Conservation (phyloP, 768 basidiomycete genomes). For the Lentinula boryana region DNA sequence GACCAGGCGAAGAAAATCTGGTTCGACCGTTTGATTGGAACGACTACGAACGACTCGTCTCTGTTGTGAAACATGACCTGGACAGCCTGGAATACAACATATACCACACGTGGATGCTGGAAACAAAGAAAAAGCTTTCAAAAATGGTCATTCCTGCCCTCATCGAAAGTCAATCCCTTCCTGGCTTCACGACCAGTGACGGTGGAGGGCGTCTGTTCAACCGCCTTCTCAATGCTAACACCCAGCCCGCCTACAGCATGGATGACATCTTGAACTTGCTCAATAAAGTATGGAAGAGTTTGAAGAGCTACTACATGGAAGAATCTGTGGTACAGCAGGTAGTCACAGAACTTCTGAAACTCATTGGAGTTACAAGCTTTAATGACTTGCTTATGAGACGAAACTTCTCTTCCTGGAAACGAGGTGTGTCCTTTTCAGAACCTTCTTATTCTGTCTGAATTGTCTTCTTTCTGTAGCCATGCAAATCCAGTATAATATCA, state of each 20-base stretch:
- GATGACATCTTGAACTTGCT: slow-evolving; percentile 95
- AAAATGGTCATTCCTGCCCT: slow-evolving; percentile 99
- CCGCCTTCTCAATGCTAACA: slow-evolving; percentile 81
- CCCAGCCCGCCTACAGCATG: slow-evolving; percentile 91
- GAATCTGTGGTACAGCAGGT: slow-evolving; percentile 95
- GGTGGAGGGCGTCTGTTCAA: slow-evolving; percentile 92
- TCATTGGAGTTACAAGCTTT: slow-evolving; percentile 95
- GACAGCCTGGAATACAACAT: slow-evolving; percentile 99
- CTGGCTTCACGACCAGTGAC: slow-evolving; percentile 95
- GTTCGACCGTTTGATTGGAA: slow-evolving; percentile 95
- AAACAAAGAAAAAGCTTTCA: slow-evolving; percentile 90
- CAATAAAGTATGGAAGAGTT: slow-evolving; percentile 96
- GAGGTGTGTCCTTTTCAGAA: slow-evolving; percentile 54
- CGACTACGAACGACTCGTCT: slow-evolving; percentile 92
- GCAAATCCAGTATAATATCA: slow-evolving; percentile 99
- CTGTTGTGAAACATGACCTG: slow-evolving; percentile 98
- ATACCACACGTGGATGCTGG: slow-evolving; percentile 99
- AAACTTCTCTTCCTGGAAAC: slow-evolving; percentile 99
- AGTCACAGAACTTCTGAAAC: slow-evolving; percentile 87
- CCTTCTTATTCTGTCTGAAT: background rate
- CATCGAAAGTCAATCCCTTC: slow-evolving; percentile 95
- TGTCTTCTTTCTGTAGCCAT: slow-evolving; percentile 55
- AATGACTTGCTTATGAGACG: slow-evolving; percentile 98
- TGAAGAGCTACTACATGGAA: slow-evolving; percentile 99
- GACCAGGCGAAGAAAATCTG: slow-evolving; percentile 89